A percentile compares a stretch with the other conserved stretches of the same genome.
These are phyloP conservation scores for Sherardia arvensis DNA, from an alignment of 257 asterid genomes.

Conservation along the genomic window DNA sequence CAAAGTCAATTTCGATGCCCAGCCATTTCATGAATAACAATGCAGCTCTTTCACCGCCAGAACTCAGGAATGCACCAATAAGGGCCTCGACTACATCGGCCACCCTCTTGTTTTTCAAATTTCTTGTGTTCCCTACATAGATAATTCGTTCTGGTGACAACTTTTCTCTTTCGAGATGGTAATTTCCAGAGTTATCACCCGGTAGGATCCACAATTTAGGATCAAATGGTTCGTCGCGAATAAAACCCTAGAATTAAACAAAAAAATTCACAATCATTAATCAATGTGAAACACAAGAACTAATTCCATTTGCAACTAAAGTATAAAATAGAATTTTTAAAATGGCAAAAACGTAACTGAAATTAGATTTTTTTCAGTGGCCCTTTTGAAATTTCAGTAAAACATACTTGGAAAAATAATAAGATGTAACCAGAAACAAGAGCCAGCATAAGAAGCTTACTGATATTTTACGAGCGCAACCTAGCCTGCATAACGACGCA, in stretches of 20 bases:
- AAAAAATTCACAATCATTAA: neutral
- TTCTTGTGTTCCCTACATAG: conserved; percentile 23
- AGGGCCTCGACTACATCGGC: conserved; percentile 89
- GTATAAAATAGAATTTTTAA: too few relatives aligned
- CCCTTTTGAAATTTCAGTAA: neutral
- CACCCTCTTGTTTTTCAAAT: conserved; percentile 40
- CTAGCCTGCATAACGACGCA: conserved; percentile 59
- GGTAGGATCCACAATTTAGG: conserved; percentile 64
- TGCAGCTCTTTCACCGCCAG: conserved; percentile 63
- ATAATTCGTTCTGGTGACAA: conserved; percentile 24
- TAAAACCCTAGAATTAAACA: conserved; percentile 44
- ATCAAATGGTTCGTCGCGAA: conserved; percentile 65
- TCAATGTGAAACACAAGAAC: neutral
- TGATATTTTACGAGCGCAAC: conserved; percentile 54
- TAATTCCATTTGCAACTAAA: neutral
- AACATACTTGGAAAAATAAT: neutral
- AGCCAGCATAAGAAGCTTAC: conserved; percentile 24
- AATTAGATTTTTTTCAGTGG: neutral
- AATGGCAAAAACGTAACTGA: neutral
- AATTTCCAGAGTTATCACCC: conserved; percentile 27
- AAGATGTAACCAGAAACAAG: neutral
- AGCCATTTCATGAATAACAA: conserved; percentile 69
- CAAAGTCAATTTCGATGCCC: conserved; percentile 42
- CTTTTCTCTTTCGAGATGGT: conserved; percentile 24
- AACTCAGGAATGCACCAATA: conserved; percentile 66